Evolutionary conservation across 2,329 filamentous ascomycete genomes (phyloP), one percentile per base, ranked within the genome.

Genomic region (Xylariaceae sp.): DNA sequence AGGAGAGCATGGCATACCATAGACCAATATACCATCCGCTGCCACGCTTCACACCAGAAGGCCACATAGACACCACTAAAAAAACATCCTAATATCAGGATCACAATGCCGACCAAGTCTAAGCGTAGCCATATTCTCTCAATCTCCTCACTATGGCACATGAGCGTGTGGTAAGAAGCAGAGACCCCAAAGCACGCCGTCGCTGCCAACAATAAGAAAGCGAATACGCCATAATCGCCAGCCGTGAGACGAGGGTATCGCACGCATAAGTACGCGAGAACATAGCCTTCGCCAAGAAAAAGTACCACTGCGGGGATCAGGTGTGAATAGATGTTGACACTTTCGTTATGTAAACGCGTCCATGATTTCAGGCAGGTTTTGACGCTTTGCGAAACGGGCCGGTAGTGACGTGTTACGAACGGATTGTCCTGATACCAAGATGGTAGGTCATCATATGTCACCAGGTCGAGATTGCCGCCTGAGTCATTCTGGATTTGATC

Each of bases 61-160:
- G 72, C 78, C 53, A 81, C 82, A 59, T 78, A 80, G 30, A 87
- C 64, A 34, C 78, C 79, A 3, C 82, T 81, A 6, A 86, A 67
- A 52, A 85, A 85, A 50, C 72, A 78, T 3, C 83, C 83, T 61
- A 79, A 76, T 38, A 85, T 87, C 47, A 86, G 64, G 18, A 77
- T 68, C 15, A 87, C 78, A 48, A 87, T 87, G 2, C 83, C 83
- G 13, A 85, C 69, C 54, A 87, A 85, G 57, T 87, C 83, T 36
- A 86, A 63, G 38, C 81, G 72, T 54, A 86, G 85, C 28, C 81
- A 82, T 49, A 81, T 72, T 31, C 72, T 70, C 12, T 76, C 74
- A 4, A 85, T 77, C 4, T 64, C 56, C 3, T 73, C 73, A 1
- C 80, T 84, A 56, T 87, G 83, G 46, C 85, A 85, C 30, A 73